phyloP scores from a whole-genome alignment of 495 filamentous ascomycete species.

The Aspergillus cristatus region DNA sequence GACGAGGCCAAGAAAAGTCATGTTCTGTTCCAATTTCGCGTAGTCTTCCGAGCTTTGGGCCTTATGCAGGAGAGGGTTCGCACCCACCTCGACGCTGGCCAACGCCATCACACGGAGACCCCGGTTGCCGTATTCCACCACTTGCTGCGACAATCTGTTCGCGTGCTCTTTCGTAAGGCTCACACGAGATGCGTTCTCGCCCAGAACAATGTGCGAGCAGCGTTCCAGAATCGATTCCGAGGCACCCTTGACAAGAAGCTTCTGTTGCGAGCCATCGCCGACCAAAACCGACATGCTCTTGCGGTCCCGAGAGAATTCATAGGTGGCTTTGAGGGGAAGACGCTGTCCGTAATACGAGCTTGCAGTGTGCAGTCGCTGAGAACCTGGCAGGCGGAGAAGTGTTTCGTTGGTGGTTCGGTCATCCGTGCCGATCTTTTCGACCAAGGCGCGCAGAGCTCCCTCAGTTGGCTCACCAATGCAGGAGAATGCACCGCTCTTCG shows the following conservation, averaged over 20 bases:
- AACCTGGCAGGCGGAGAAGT: slow-evolving; percentile 34
- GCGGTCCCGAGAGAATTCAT: slow-evolving; percentile 94
- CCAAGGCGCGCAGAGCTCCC: slow-evolving; percentile 81
- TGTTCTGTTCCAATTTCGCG: slow-evolving; percentile 74
- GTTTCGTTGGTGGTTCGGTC: slow-evolving; percentile 47
- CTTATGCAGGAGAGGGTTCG: slow-evolving; percentile 57
- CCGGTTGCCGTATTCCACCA: slow-evolving; percentile 81
- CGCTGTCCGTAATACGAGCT: slow-evolving; percentile 79
- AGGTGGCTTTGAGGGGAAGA: slow-evolving; percentile 69
- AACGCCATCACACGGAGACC: slow-evolving; percentile 94
- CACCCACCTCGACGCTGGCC: slow-evolving; percentile 64
- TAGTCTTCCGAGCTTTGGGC: slow-evolving; percentile 83
- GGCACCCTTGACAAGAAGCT: slow-evolving; percentile 92
- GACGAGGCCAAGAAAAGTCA: slow-evolving; percentile 89
- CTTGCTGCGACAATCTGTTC: slow-evolving; percentile 61
- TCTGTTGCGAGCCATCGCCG: slow-evolving; percentile 54
- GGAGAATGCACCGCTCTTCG: slow-evolving; percentile 59
- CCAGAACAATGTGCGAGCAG: slow-evolving; percentile 70
- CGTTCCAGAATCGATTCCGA: slow-evolving; percentile 90
- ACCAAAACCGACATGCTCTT: slow-evolving; percentile 99
- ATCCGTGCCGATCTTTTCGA: slow-evolving; percentile 85
- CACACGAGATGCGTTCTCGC: slow-evolving; percentile 64
- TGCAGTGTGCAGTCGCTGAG: slow-evolving; percentile 61
- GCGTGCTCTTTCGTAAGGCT: slow-evolving; percentile 56
- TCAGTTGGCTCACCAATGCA: slow-evolving; percentile 95